Conservation (phyloP, 352 stramenopile genomes). For the Phytophthora meadii region DNA sequence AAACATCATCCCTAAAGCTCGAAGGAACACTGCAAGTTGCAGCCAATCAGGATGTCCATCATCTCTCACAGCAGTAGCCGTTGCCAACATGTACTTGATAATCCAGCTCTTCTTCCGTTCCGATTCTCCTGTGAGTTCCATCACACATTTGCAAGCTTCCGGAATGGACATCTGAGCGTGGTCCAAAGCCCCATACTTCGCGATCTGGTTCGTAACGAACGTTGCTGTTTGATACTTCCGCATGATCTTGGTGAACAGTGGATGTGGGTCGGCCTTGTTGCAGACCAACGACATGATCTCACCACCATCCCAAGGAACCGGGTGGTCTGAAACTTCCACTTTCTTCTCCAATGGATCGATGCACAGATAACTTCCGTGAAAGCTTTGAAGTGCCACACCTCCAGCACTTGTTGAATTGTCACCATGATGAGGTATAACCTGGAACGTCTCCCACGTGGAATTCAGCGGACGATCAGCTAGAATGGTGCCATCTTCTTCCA, state of each 20-base stretch:
- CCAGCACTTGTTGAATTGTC: conserved; percentile 23
- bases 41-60: conserved; percentile 86
- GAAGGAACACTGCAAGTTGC: conserved; percentile 78
- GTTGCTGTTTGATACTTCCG: conserved; percentile 73
- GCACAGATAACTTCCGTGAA: conserved; percentile 81
- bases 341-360: conserved; percentile 55
- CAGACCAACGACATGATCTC: conserved; percentile 81
- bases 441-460: conserved; percentile 91
- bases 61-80: conserved; percentile 58
- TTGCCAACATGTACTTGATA: conserved; percentile 76
- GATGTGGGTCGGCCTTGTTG: conserved; percentile 59
- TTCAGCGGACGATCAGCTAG: conserved; percentile 73
- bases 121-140: conserved; percentile 67
- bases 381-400: conserved; percentile 76
- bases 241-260: conserved; percentile 73
- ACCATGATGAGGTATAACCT: conserved; percentile 68
- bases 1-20: conserved; percentile 78
- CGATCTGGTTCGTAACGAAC: conserved; percentile 56
- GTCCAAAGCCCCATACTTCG: conserved; percentile 57
- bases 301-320: conserved; percentile 74
- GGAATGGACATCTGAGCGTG: conserved; percentile 62
- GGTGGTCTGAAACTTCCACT: conserved; percentile 40
- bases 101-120: conserved; percentile 59
- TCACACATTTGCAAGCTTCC: conserved; percentile 67
- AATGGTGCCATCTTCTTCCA: conserved; percentile 77